phyloP scores from a whole-genome alignment of 1,284 basidiomycete genomes.

The Sanghuangporus weigelae region DNA sequence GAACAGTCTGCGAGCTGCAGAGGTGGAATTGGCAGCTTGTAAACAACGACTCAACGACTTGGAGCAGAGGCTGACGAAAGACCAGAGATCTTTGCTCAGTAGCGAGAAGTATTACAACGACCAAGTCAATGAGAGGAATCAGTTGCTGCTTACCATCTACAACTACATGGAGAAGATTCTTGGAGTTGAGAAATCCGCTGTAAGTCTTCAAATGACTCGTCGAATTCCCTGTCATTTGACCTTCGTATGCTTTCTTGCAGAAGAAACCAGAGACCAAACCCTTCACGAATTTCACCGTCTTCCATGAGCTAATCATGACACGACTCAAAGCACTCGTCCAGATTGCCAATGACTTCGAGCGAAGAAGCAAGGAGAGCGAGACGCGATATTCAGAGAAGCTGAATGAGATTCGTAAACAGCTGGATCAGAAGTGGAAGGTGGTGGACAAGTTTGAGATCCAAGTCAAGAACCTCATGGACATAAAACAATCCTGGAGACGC shows the following conservation, averaged over 20 bases:
- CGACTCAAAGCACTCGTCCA: slow-evolving; percentile 80
- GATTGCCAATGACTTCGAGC: slow-evolving; percentile 84
- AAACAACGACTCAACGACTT: slow-evolving; percentile 66
- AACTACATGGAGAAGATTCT: slow-evolving; percentile 95
- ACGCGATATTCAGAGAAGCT: slow-evolving; percentile 65
- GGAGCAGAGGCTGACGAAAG: slow-evolving; percentile 79
- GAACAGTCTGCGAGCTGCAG: slow-evolving; percentile 54
- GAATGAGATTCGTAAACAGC: slow-evolving; percentile 77
- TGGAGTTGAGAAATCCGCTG: slow-evolving; percentile 79
- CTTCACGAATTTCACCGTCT: slow-evolving; percentile 89
- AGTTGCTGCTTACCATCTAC: slow-evolving; percentile 86
- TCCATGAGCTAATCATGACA: slow-evolving; percentile 92
- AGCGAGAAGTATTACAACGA: slow-evolving; percentile 82
- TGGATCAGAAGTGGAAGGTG: slow-evolving; percentile 87
- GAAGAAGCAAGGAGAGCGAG: slow-evolving; percentile 80
- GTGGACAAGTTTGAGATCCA: slow-evolving; percentile 91
- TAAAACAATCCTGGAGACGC: slow-evolving; percentile 82
- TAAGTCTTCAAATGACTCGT: slow-evolving; percentile 35
- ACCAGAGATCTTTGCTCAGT: slow-evolving; percentile 67
- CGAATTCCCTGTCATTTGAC: neutral
- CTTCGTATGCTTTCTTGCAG: slow-evolving; percentile 29
- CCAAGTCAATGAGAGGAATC: slow-evolving; percentile 90
- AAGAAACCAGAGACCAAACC: slow-evolving; percentile 86
- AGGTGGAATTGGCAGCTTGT: slow-evolving; percentile 55
- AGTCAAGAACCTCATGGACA: slow-evolving; percentile 80